Percentiles rank a stretch among this genome's conserved stretches.
Evolutionary conservation across 2,329 filamentous ascomycete species (phyloP).

Genomic region (Hirsutella rhossiliensis): DNA sequence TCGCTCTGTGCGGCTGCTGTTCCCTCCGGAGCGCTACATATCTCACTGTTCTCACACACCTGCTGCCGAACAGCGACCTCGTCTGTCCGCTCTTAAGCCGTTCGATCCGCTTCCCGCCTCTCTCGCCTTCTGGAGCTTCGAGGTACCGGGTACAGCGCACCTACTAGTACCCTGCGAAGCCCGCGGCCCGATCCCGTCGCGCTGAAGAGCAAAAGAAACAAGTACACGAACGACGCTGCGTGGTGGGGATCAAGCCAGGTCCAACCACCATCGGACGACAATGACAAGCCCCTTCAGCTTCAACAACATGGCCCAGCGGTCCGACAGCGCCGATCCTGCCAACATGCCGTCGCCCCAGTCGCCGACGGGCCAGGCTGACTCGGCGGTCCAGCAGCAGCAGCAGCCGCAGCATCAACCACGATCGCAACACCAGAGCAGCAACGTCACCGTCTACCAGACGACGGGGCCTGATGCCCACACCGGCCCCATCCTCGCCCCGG

Average conservation of each 20-base stretch:
- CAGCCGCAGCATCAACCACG: not conserved
- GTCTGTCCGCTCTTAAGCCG: no score
- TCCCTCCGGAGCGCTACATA: no score
- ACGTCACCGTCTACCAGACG: slow-evolving; percentile 26
- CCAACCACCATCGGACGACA: not conserved
- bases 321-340: slow-evolving; percentile 9
- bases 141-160: no score
- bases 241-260: not conserved
- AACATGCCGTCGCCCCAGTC: slow-evolving; percentile 12
- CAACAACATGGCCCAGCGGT: slow-evolving; percentile 8
- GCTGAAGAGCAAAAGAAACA: no score
- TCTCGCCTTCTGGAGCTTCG: no score
- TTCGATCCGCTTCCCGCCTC: no score
- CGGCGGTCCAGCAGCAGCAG: slow-evolving; percentile 6
- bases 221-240: no score
- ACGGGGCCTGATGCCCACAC: slow-evolving; percentile 26
- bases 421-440: slow-evolving; percentile 10
- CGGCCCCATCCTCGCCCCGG: slow-evolving; percentile 20
- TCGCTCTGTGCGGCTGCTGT: no score
- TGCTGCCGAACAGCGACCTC: no score
- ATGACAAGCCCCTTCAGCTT: slow-evolving; percentile 11
- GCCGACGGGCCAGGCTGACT: slow-evolving; percentile 10
- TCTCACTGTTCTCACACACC: no score
- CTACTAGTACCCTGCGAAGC: no score
- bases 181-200: no score